Conservation (phyloP, 345 rosid genomes). For the Kandelia obovata region DNA sequence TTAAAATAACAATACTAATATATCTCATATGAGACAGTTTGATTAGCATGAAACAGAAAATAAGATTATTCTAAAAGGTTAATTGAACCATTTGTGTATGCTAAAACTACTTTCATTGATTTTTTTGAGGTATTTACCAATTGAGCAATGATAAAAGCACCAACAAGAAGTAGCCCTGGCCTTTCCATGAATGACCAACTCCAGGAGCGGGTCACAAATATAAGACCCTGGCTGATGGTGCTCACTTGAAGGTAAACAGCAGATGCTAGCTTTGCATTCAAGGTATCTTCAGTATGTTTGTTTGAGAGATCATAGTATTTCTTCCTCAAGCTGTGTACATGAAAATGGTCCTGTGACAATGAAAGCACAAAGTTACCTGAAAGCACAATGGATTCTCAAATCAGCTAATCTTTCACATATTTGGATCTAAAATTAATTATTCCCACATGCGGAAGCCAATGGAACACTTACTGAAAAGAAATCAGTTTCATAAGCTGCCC, state of each 20-base stretch:
- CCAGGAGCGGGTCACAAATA: slow-evolving; percentile 65
- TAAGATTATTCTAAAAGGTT: no score
- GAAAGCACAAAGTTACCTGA: not conserved
- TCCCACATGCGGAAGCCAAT: not conserved
- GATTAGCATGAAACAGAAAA: no score
- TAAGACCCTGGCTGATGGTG: slow-evolving; percentile 84
- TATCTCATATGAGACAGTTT: no score
- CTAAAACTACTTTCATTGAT: no score
- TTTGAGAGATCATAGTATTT: slow-evolving; percentile 16
- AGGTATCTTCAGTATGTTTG: slow-evolving; percentile 1
- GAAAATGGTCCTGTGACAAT: slow-evolving; percentile 41
- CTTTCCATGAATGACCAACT: slow-evolving; percentile 62
- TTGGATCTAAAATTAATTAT: no score
- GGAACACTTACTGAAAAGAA: slow-evolving; percentile 50
- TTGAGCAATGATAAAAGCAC: slow-evolving; percentile 68
- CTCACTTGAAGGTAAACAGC: slow-evolving; percentile 75
- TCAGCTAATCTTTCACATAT: not conserved
- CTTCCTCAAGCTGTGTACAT: slow-evolving; percentile 32
- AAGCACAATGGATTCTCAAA: not conserved
- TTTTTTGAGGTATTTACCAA: slow-evolving; percentile 31
- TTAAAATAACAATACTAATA: not conserved
- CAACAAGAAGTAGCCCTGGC: slow-evolving; percentile 62
- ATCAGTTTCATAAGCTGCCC: slow-evolving; percentile 52
- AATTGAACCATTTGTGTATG: no score
- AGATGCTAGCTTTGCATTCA: slow-evolving; percentile 46